phyloP scores from a whole-genome alignment of 345 rosid genomes.

The Eucalyptus sp. region DNA sequence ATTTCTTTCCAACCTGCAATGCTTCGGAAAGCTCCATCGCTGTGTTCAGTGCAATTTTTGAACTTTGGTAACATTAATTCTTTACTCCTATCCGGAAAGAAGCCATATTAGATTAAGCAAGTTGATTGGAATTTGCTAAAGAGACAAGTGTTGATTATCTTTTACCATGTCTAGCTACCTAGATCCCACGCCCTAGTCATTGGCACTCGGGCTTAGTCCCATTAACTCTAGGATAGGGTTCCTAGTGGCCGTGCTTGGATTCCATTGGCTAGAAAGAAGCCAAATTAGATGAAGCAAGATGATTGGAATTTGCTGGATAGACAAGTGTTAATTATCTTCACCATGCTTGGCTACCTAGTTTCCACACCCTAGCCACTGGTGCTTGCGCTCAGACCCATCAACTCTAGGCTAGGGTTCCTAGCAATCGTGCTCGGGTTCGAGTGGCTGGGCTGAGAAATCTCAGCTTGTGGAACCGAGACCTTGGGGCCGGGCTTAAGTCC shows the following conservation, averaged over 20 bases:
- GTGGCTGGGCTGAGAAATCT: neutral
- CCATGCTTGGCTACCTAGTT: neutral
- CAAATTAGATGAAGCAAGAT: neutral
- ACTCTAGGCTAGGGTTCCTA: neutral
- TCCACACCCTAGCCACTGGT: neutral
- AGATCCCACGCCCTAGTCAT: neutral
- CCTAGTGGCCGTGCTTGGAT: neutral
- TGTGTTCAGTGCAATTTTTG: neutral
- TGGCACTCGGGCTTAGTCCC: neutral
- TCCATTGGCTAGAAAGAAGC: neutral
- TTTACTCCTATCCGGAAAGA: neutral
- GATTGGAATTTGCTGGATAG: neutral
- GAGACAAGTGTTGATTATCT: neutral
- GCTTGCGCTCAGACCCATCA: neutral
- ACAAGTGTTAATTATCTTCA: no score
- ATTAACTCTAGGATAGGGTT: no score
- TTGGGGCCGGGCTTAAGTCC: neutral
- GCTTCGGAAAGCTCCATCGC: neutral
- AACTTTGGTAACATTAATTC: neutral
- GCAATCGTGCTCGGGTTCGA: neutral
- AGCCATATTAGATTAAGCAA: neutral
- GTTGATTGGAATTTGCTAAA: neutral
- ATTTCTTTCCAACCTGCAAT: neutral
- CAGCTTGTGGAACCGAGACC: neutral
- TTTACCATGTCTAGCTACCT: neutral